Conservation (phyloP, 2,329 filamentous ascomycete genomes). For the Knufia fluminis region DNA sequence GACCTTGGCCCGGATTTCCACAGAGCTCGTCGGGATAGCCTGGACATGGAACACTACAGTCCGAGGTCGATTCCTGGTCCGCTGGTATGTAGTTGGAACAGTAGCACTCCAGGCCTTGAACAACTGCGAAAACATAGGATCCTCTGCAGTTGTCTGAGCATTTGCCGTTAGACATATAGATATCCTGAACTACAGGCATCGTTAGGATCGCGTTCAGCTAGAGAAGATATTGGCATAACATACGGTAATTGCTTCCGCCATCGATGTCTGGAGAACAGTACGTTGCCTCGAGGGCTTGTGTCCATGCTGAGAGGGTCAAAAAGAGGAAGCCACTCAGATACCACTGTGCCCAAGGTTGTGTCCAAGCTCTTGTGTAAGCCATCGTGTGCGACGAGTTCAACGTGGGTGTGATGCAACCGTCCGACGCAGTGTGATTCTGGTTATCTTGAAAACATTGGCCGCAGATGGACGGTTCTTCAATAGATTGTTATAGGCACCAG, state of each 20-base stretch:
- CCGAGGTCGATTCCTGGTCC: constrained; percentile 26
- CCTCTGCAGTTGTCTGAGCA: constrained; percentile 32
- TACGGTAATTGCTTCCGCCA: not conserved
- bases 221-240: not conserved
- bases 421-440: constrained; percentile 3
- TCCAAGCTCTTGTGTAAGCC: constrained; percentile 8
- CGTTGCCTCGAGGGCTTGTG: not conserved
- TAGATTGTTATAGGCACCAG: no score
- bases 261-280: constrained; percentile 5
- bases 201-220: not conserved
- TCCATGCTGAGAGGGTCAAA: not conserved
- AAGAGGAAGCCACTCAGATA: not conserved
- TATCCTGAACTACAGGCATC: not conserved
- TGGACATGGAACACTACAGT: constrained; percentile 36
- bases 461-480: not conserved
- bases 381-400: constrained; percentile 5
- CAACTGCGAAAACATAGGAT: constrained; percentile 37
- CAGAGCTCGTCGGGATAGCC: constrained; percentile 40
- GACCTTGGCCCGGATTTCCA: constrained; percentile 30
- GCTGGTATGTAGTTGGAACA: constrained; percentile 39
- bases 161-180: constrained; percentile 32
- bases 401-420: constrained; percentile 2
- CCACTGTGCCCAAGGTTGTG: constrained; percentile 6
- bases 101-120: constrained; percentile 41
- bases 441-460: constrained; percentile 10